Evolutionary conservation across 257 asterid species (phyloP).

Genomic region (Gentiana dahurica): DNA sequence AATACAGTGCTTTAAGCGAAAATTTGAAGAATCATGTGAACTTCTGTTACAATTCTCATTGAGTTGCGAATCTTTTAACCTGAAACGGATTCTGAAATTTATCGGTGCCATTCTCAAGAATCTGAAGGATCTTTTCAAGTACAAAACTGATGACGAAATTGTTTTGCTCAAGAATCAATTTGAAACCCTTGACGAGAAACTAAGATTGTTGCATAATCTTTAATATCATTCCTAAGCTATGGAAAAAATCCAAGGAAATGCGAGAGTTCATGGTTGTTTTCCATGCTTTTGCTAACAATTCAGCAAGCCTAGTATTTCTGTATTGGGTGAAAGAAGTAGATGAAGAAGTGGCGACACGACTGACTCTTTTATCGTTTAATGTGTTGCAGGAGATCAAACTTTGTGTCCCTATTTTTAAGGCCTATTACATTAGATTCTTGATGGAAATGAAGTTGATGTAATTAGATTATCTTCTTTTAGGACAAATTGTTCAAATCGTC

Average conservation of each 20-base stretch:
- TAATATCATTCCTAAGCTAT: not conserved
- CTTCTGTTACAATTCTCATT: too few relatives aligned
- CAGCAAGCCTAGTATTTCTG: not conserved
- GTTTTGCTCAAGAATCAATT: not conserved
- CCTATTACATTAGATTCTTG: not conserved
- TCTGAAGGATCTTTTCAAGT: not conserved
- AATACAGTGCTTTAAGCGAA: too few relatives aligned
- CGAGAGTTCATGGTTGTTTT: not conserved
- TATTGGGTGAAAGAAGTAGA: slow-evolving; percentile 1
- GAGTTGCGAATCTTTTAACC: too few relatives aligned
- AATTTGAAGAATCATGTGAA: too few relatives aligned
- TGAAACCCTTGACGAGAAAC: not conserved
- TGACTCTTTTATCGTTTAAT: not conserved
- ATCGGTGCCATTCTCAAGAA: not conserved
- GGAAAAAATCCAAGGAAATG: not conserved
- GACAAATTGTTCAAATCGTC: slow-evolving; percentile 2
- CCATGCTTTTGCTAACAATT: not conserved
- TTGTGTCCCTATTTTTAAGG: not conserved
- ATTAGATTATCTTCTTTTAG: not conserved
- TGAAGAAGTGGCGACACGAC: not conserved
- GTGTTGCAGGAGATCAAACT: not conserved
- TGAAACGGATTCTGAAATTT: not conserved
- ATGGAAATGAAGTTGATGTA: not conserved
- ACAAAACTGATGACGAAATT: not conserved
- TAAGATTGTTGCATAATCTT: not conserved